Evolutionary conservation across 352 stramenopile genomes (phyloP), one percentile per base, ranked within the genome.

Genomic region (Phytophthora hybrid): DNA sequence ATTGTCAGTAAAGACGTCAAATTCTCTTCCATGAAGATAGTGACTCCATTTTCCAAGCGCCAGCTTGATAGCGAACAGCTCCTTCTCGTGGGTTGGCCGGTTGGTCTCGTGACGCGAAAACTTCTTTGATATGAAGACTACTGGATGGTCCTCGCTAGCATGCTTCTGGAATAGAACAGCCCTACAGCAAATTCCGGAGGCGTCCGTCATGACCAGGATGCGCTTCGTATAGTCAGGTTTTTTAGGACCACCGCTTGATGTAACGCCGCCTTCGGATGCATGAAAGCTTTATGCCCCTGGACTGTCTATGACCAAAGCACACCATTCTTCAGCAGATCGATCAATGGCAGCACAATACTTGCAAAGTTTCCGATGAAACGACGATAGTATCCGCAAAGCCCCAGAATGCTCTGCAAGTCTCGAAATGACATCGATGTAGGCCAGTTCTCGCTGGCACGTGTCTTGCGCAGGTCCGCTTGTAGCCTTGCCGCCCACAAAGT

Each of bases 361-460:
- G 64, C 59, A 54, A 74, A 82, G 1, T 58, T 11, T 14, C 47
- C 61, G 57, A 82, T 79, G 63, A 80, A 76, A 1, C 71, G 71
- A 7, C 67, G 67, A 54, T 81, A 80, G 41, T 83, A 80, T 6
- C 77, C 44, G n/a, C 46, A 56, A 0, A 81, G 19, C 14, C 74
- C 74, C 0, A 84, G 62, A 37, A 82, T 80, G 39, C 71, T 78
- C 39, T 71, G 49, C 8, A 82, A 54, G 52, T 61, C 52, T 76
- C 6, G 32, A 4, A 21, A 19, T 2, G 56, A 63, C 11, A 31
- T 56, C 3, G 71, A 71, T 1, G 14, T n/a, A 5, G 64, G 32
- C 34, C 63, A 78, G 0, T 67, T 13, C 11, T 67, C 71, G 19
- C 82, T 79, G 1, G 68, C 60, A 10, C 39, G 10, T 34, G 72